Percentiles rank a stretch among this genome's conserved stretches.
Evolutionary conservation across 2,329 filamentous ascomycete species (phyloP).

Genomic region (Karstenula rhodostoma): DNA sequence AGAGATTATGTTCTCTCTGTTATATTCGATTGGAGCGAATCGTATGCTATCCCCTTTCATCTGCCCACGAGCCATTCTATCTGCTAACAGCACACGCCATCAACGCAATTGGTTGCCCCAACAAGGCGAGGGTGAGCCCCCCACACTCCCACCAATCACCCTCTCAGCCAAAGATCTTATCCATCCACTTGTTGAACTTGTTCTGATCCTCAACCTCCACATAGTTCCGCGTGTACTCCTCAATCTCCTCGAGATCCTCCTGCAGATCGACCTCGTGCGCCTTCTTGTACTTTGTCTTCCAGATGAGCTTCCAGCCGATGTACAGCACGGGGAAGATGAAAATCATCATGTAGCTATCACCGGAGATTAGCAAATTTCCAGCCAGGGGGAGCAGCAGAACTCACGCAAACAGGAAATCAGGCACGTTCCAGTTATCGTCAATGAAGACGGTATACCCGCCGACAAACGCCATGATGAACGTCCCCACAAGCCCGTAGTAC

Average conservation of each 20-base stretch:
- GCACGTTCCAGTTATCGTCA: conserved; percentile 70
- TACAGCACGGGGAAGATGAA: conserved; percentile 74
- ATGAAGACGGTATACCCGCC: conserved; percentile 81
- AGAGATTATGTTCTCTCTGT: too few relatives aligned
- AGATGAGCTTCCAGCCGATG: conserved; percentile 74
- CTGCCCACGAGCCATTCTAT: background rate
- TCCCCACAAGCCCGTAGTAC: conserved; percentile 70
- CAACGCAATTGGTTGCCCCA: too few relatives aligned
- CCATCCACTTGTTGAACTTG: conserved; percentile 51
- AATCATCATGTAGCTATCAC: conserved; percentile 71
- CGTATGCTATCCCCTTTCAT: too few relatives aligned
- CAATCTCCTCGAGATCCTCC: conserved; percentile 70
- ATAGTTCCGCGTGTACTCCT: conserved; percentile 71
- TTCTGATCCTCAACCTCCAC: conserved; percentile 61
- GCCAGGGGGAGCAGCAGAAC: conserved; percentile 31
- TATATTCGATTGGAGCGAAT: too few relatives aligned
- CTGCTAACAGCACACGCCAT: background rate
- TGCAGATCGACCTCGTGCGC: conserved; percentile 69
- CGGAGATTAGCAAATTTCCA: conserved; percentile 12
- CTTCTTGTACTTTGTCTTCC: conserved; percentile 66
- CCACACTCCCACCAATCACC: background rate
- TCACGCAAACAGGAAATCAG: conserved; percentile 76
- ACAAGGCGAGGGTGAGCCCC: too few relatives aligned
- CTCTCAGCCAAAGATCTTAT: conserved; percentile 53
- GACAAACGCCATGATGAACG: conserved; percentile 75